Evolutionary conservation across 2,329 filamentous ascomycete species (phyloP), one percentile per base, ranked within the genome.

Genomic region (Fusarium austroafricanum): DNA sequence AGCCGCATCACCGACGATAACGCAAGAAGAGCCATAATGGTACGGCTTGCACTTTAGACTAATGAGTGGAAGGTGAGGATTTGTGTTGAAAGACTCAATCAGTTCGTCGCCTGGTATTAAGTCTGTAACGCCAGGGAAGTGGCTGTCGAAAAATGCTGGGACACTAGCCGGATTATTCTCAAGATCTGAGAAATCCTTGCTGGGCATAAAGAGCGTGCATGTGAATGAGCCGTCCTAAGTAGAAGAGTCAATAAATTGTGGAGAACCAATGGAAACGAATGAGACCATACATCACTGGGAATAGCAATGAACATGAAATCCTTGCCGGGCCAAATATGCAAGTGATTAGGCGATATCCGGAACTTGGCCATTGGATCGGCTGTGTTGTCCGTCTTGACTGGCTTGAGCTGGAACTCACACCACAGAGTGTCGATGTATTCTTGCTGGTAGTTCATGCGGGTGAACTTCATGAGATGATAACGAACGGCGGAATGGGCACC

Each of bases 231-330:
- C 94, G 76, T 98, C 94, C 79, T 93, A 39, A 29, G n/a, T 12
- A 31, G 33, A 23, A 38, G 45, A 35, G 59, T 74, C 42, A 65
- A 56, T 23, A 10, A 28, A 58, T 6, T 52, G 39, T 6, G 47
- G 17, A 23, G 29, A 45, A 39, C 8, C 2, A 37, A 28, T 17
- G 6, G 28, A 15, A 42, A 18, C 10, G 44, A 35, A 26, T 26
- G 7, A 33, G 26, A 21, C 72, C 84, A 70, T 76, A 89, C 87
- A 58, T 86, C 81, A 70, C 87, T 90, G 0, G 96, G 95, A 42
- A 99, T 94, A 18, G 96, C 96, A 75, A 99, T 99, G 80, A 99
- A 99, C 96, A 99, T 98, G 74, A 96, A 95, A 40, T 94, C 89
- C 72, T 90, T 90, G 31, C 92, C 94, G 0, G 96, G 96, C 96